Evolutionary conservation across 2,329 filamentous ascomycete species (phyloP).

Genomic region (Pseudocercospora eumusae): DNA sequence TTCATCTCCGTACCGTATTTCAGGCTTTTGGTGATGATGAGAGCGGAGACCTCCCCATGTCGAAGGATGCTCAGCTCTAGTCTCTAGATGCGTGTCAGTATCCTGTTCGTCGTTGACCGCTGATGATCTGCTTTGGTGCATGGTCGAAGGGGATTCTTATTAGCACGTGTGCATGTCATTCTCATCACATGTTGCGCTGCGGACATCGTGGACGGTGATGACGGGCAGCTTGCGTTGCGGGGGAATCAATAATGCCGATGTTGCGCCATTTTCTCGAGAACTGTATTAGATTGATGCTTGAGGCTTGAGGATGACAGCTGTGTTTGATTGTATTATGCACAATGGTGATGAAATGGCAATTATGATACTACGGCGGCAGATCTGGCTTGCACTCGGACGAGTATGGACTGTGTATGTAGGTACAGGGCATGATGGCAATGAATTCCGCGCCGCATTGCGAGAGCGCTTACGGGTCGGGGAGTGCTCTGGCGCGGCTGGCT

Average conservation of each 20-base stretch:
- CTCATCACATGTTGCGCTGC: no score
- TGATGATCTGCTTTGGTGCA: conserved; percentile 15
- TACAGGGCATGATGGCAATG: neutral
- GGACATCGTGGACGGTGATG: no score
- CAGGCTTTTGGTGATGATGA: neutral
- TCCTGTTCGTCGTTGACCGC: conserved; percentile 17
- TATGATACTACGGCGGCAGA: neutral
- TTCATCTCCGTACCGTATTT: neutral
- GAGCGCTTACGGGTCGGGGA: neutral
- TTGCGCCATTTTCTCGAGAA: conserved; percentile 6
- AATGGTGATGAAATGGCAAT: no score
- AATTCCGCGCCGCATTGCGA: neutral
- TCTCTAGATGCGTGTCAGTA: conserved; percentile 17
- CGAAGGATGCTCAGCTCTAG: conserved; percentile 11
- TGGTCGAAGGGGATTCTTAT: conserved; percentile 11
- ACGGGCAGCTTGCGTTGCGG: no score
- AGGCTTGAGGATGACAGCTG: neutral
- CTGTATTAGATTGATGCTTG: neutral
- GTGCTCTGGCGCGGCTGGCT: conserved; percentile 12
- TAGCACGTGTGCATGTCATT: conserved; percentile 11
- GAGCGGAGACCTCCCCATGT: conserved; percentile 7
- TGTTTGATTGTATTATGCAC: no score
- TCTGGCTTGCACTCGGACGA: neutral
- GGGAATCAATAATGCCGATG: neutral
- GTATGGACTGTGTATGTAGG: neutral